These are phyloP conservation scores for Erythrobasidium yunnanense DNA, from an alignment of 768 basidiomycete genomes.

Conservation along the genomic window DNA sequence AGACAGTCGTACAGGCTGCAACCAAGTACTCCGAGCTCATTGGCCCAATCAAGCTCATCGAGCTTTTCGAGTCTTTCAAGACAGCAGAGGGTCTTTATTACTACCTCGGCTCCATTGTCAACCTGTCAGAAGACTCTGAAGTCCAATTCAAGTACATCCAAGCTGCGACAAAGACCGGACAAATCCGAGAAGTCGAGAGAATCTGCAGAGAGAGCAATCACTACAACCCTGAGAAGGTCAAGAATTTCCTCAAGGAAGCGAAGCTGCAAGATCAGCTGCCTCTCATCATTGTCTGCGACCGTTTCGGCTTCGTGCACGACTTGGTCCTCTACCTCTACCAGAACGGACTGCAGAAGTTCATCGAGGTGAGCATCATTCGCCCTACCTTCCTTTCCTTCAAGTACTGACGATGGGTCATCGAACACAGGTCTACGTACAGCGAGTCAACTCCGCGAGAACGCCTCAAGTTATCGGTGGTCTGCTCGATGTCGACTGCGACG, in stretches of 20 bases:
- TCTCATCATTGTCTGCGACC: slow-evolving; percentile 98
- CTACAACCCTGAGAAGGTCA: slow-evolving; percentile 99
- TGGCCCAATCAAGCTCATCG: slow-evolving; percentile 91
- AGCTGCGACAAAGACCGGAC: slow-evolving; percentile 92
- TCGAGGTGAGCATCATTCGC: slow-evolving; percentile 57
- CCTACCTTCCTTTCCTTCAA: no score
- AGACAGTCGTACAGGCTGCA: slow-evolving; percentile 90
- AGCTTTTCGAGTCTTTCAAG: slow-evolving; percentile 97
- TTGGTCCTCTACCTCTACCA: slow-evolving; percentile 97
- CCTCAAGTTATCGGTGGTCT: slow-evolving; percentile 95
- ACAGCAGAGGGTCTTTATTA: slow-evolving; percentile 97
- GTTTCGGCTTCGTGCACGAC: slow-evolving; percentile 99
- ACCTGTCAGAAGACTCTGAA: slow-evolving; percentile 87
- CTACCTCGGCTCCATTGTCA: slow-evolving; percentile 95
- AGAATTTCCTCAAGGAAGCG: slow-evolving; percentile 99
- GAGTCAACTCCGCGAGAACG: slow-evolving; percentile 91
- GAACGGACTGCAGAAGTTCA: slow-evolving; percentile 89
- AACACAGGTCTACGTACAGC: slow-evolving; percentile 78
- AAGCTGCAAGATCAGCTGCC: slow-evolving; percentile 92
- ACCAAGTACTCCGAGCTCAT: slow-evolving; percentile 98
- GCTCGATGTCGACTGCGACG: slow-evolving; percentile 95
- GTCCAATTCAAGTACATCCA: slow-evolving; percentile 99
- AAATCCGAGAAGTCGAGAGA: slow-evolving; percentile 96
- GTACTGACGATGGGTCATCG: not conserved
- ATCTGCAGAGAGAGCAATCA: slow-evolving; percentile 93